phyloP scores from a whole-genome alignment of 192 early-diverging fungal species.

The Mortierella hygrophila region DNA sequence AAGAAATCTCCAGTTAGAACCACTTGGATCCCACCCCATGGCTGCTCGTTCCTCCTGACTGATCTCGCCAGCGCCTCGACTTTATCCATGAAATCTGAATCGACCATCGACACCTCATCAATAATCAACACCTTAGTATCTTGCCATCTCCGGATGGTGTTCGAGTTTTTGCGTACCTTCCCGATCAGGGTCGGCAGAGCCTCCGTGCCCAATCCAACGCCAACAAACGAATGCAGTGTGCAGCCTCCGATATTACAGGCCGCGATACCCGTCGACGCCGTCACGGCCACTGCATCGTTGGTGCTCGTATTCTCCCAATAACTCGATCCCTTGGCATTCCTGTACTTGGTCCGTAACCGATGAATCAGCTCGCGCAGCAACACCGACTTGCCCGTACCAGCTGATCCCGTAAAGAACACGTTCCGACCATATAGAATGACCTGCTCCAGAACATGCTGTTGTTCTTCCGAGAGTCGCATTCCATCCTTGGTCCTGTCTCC shows the following conservation, averaged over 20 bases:
- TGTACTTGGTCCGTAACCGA: constrained; percentile 54
- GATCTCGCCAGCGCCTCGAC: constrained; percentile 73
- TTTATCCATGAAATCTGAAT: constrained; percentile 78
- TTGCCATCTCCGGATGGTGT: constrained; percentile 68
- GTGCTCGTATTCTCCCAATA: constrained; percentile 43
- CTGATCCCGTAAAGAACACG: constrained; percentile 85
- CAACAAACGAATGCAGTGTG: constrained; percentile 81
- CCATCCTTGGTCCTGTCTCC: constrained; percentile 36
- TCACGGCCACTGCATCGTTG: constrained; percentile 62
- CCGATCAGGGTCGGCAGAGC: constrained; percentile 23
- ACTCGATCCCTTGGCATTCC: constrained; percentile 61
- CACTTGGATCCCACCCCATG: constrained; percentile 86
- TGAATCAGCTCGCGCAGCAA: constrained; percentile 62
- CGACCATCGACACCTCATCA: constrained; percentile 89
- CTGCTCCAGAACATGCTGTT: constrained; percentile 70
- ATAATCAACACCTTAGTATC: constrained; percentile 75
- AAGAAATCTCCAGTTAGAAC: constrained; percentile 83
- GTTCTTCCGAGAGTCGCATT: constrained; percentile 63
- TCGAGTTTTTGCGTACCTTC: constrained; percentile 37
- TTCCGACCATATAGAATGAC: constrained; percentile 65
- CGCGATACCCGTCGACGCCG: constrained; percentile 86
- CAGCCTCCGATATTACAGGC: constrained; percentile 82
- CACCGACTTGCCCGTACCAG: constrained; percentile 73
- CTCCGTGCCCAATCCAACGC: constrained; percentile 73
- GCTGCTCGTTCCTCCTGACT: constrained; percentile 53